Conservation (phyloP, 1,284 basidiomycete species). For the Coniferiporia sulphurascens region DNA sequence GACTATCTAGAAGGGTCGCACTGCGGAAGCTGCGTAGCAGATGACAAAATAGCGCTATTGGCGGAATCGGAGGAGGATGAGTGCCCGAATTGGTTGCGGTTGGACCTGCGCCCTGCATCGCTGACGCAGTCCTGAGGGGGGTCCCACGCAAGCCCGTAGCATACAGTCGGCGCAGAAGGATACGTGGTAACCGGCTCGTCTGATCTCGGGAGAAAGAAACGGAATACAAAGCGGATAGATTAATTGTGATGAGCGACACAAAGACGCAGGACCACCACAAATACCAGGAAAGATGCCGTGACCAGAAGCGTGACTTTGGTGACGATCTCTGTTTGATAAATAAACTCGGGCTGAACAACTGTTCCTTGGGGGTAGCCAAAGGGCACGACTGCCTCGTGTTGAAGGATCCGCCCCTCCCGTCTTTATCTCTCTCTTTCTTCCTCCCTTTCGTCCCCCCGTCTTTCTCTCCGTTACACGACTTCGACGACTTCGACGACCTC, state of each 20-base stretch:
- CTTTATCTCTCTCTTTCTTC: constrained; percentile 5
- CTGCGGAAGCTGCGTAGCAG: too few relatives aligned
- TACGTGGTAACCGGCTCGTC: constrained; percentile 25
- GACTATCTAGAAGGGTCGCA: too few relatives aligned
- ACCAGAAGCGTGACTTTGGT: not conserved
- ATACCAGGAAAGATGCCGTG: too few relatives aligned
- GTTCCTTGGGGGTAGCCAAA: not conserved
- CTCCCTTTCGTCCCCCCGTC: constrained; percentile 1
- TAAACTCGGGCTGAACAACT: not conserved
- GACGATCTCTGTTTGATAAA: constrained; percentile 6
- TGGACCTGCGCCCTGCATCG: too few relatives aligned
- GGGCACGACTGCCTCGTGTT: constrained; percentile 15
- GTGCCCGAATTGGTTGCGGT: too few relatives aligned
- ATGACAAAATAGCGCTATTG: constrained; percentile 40
- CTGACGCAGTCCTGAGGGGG: too few relatives aligned
- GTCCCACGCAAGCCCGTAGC: not conserved
- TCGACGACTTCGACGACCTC: constrained; percentile 13
- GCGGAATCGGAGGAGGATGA: constrained; percentile 17
- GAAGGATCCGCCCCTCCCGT: not conserved
- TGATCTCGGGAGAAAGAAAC: too few relatives aligned
- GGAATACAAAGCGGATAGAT: too few relatives aligned
- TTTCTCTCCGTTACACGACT: not conserved
- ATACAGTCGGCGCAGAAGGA: too few relatives aligned
- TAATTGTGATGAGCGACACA: too few relatives aligned
- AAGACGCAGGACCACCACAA: too few relatives aligned